phyloP scores from a whole-genome alignment of 1,139 yeast species.

The Kluyveromyces sp. region DNA sequence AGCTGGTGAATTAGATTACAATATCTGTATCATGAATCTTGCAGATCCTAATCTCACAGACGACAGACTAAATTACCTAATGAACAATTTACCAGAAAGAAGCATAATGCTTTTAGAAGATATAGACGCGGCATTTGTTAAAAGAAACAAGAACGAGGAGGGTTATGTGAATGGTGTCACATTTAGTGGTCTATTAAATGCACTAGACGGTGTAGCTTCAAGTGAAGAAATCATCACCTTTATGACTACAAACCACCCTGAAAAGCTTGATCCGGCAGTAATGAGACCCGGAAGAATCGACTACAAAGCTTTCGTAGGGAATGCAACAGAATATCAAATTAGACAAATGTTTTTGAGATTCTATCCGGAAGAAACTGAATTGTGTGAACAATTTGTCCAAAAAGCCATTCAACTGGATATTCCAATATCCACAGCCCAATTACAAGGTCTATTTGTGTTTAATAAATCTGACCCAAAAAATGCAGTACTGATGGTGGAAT shows the following conservation, averaged over 20 bases:
- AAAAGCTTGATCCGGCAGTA: slow-evolving; percentile 75
- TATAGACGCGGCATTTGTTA: slow-evolving; percentile 90
- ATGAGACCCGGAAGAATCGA: slow-evolving; percentile 92
- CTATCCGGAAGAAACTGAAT: slow-evolving; percentile 56
- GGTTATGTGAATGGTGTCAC: slow-evolving; percentile 83
- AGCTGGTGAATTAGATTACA: slow-evolving; percentile 94
- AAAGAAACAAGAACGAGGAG: slow-evolving; percentile 71
- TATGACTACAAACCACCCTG: slow-evolving; percentile 98
- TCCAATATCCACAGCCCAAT: slow-evolving; percentile 82
- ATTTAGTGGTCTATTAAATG: slow-evolving; percentile 86
- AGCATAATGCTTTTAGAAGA: slow-evolving; percentile 82
- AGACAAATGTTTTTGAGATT: slow-evolving; percentile 79
- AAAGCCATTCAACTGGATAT: slow-evolving; percentile 43
- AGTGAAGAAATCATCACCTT: slow-evolving; percentile 95
- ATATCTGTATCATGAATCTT: slow-evolving; percentile 83
- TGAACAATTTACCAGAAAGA: slow-evolving; percentile 93
- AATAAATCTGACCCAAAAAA: slow-evolving; percentile 76
- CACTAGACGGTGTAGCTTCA: slow-evolving; percentile 96
- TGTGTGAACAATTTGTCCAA: slow-evolving; percentile 56
- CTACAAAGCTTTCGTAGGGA: slow-evolving; percentile 69
- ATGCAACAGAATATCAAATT: slow-evolving; percentile 78
- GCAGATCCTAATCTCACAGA: slow-evolving; percentile 90
- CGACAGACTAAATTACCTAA: slow-evolving; percentile 84
- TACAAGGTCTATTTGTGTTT: slow-evolving; percentile 92
- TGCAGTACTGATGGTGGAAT: slow-evolving; percentile 60